Evolutionary conservation across 2,329 filamentous ascomycete genomes (phyloP).

Genomic region (Orbilia brochopaga): DNA sequence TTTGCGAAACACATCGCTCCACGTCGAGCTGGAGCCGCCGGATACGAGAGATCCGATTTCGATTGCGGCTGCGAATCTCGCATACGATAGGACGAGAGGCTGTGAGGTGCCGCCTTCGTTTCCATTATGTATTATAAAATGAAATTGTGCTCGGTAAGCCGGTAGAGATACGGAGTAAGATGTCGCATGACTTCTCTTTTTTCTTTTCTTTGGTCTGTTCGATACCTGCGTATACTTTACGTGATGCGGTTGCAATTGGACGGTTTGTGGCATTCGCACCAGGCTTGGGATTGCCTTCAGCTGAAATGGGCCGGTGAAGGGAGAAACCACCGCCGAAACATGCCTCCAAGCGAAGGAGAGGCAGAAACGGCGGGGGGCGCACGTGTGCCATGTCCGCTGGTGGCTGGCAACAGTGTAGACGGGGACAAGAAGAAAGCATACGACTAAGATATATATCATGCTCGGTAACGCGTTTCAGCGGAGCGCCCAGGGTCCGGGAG

Average conservation of each 20-base stretch:
- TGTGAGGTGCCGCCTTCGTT: not conserved
- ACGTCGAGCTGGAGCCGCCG: not conserved
- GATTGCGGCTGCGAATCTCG: conserved; percentile 4
- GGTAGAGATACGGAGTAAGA: too few relatives aligned
- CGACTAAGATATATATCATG: not conserved
- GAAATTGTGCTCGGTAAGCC: too few relatives aligned
- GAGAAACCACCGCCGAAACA: conserved; percentile 17
- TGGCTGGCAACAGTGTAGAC: conserved; percentile 12
- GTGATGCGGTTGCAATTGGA: not conserved
- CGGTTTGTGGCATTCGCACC: not conserved
- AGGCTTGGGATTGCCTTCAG: conserved; percentile 13
- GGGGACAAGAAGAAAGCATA: not conserved
- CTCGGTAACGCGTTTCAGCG: conserved; percentile 8
- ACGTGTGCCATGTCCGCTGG: conserved; percentile 10
- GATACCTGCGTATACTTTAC: not conserved
- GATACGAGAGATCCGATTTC: not conserved
- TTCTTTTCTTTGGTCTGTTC: not conserved
- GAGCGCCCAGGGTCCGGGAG: conserved; percentile 2
- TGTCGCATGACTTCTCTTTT: not conserved
- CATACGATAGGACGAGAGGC: conserved; percentile 1
- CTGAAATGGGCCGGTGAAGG: conserved; percentile 8
- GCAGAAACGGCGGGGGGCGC: not conserved
- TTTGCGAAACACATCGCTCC: not conserved
- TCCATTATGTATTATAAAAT: not conserved
- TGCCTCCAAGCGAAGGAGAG: conserved; percentile 46